phyloP scores from a whole-genome alignment of 2,329 filamentous ascomycete species.

The Cladosporium sphaerospermum region DNA sequence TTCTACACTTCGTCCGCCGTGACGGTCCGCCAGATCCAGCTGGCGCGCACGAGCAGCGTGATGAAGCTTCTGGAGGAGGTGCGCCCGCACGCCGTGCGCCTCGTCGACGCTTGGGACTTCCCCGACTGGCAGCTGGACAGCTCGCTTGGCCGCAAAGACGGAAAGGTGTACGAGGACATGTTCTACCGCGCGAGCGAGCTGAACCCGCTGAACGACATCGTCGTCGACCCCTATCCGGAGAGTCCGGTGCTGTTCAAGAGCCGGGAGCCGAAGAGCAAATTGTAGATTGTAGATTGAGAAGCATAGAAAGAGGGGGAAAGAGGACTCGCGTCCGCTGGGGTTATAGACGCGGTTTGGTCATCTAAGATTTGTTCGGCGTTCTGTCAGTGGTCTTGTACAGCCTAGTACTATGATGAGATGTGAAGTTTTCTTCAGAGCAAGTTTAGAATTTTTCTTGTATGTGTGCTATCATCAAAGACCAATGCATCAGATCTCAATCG shows the following conservation, averaged over 20 bases:
- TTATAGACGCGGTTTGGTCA: too few species aligned
- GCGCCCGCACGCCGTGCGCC: constrained; percentile 62
- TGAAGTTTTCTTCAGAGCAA: too few species aligned
- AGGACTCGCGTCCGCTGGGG: background rate
- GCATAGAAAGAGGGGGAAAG: background rate
- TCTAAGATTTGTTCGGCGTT: background rate
- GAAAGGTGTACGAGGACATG: constrained; percentile 72
- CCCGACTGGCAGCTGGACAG: constrained; percentile 73
- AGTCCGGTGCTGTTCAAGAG: constrained; percentile 56
- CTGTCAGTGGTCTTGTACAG: too few species aligned
- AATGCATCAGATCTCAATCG: too few species aligned
- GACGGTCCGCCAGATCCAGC: constrained; percentile 65
- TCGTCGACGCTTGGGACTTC: constrained; percentile 71
- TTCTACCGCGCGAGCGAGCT: constrained; percentile 65
- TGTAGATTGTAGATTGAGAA: background rate
- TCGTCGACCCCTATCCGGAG: constrained; percentile 66
- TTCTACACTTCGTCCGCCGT: constrained; percentile 66
- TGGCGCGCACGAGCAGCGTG: constrained; percentile 60
- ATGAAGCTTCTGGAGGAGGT: constrained; percentile 66
- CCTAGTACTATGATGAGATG: too few species aligned
- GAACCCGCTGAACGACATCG: constrained; percentile 67
- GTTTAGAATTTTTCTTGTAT: too few species aligned
- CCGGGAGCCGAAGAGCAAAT: constrained; percentile 42
- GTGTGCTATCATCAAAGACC: too few species aligned
- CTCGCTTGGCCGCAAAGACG: constrained; percentile 62